These are phyloP conservation scores for Eudorina sp. DNA, from an alignment of 139 green algal genomes.

Conservation along the genomic window DNA sequence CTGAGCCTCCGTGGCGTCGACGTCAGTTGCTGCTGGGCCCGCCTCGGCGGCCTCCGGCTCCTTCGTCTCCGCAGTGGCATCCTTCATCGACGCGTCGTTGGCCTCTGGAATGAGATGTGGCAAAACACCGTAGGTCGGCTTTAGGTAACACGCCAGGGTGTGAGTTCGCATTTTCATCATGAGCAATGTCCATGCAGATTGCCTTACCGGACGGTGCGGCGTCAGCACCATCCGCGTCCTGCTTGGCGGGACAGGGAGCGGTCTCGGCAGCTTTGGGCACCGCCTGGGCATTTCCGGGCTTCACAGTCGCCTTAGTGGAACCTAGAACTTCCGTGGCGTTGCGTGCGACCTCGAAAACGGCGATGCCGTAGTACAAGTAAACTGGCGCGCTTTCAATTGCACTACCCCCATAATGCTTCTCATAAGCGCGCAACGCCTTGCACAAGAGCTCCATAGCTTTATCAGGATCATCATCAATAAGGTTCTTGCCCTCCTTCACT, in stretches of 20 bases:
- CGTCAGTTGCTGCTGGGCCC: not conserved
- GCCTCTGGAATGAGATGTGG: too few species aligned
- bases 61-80: not conserved
- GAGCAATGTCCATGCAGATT: too few species aligned
- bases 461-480: slow-evolving; percentile 55
- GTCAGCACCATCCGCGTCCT: too few species aligned
- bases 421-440: slow-evolving; percentile 45
- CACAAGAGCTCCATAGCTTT: slow-evolving; percentile 48
- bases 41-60: not conserved
- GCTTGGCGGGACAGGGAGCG: too few species aligned
- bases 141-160: too few species aligned
- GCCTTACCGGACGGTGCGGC: too few species aligned
- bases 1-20: not conserved
- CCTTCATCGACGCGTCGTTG: not conserved
- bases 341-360: slow-evolving; percentile 57
- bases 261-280: too few species aligned
- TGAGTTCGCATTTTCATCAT: too few species aligned
- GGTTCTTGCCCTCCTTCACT: slow-evolving; percentile 8
- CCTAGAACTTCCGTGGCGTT: slow-evolving; percentile 13
- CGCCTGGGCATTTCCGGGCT: too few species aligned
- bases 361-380: slow-evolving; percentile 68
- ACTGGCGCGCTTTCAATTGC: slow-evolving; percentile 50
- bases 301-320: not conserved
- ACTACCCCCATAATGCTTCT: slow-evolving; percentile 53
- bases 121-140: too few species aligned